A percentile compares a stretch with the other conserved stretches of the same genome.
These are phyloP conservation scores for Spatholobus suberectus DNA, from an alignment of 306 rosid species.

Conservation along the genomic window DNA sequence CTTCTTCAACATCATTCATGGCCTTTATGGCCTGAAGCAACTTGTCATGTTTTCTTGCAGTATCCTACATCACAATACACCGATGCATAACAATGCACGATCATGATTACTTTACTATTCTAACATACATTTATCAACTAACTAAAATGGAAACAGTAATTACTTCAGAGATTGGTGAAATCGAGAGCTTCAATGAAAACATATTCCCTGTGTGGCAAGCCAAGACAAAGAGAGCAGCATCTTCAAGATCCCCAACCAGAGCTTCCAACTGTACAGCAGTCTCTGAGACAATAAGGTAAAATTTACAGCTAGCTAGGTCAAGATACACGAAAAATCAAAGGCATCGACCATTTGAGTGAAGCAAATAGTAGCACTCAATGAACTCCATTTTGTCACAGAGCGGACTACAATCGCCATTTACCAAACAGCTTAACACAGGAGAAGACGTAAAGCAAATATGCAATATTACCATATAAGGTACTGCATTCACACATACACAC, in stretches of 20 bases:
- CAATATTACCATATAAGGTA: neutral
- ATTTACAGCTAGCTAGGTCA: constrained; percentile 40
- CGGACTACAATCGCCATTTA: neutral
- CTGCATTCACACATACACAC: neutral
- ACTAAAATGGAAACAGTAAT: constrained; percentile 29
- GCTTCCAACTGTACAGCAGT: constrained; percentile 79
- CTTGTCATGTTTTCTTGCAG: constrained; percentile 59
- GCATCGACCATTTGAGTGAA: constrained; percentile 1
- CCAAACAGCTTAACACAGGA: neutral
- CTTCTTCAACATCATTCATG: constrained; percentile 67
- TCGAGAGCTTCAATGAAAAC: constrained; percentile 56
- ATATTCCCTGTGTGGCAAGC: constrained; percentile 54
- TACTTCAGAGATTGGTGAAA: constrained; percentile 52
- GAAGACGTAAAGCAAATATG: neutral
- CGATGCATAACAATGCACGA: constrained; percentile 21
- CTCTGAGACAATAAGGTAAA: constrained; percentile 64
- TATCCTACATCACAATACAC: constrained; percentile 53
- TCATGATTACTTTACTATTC: constrained; percentile 25
- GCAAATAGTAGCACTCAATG: neutral
- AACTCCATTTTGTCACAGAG: neutral
- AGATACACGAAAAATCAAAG: neutral
- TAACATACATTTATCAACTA: constrained; percentile 24
- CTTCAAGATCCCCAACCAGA: constrained; percentile 87
- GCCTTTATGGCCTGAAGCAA: constrained; percentile 68
- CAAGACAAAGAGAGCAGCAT: constrained; percentile 68